A percentile compares a stretch with the other conserved stretches of the same genome.
Evolutionary conservation across 163 green algal genomes (phyloP).

Genomic region (Picocystis sp.): DNA sequence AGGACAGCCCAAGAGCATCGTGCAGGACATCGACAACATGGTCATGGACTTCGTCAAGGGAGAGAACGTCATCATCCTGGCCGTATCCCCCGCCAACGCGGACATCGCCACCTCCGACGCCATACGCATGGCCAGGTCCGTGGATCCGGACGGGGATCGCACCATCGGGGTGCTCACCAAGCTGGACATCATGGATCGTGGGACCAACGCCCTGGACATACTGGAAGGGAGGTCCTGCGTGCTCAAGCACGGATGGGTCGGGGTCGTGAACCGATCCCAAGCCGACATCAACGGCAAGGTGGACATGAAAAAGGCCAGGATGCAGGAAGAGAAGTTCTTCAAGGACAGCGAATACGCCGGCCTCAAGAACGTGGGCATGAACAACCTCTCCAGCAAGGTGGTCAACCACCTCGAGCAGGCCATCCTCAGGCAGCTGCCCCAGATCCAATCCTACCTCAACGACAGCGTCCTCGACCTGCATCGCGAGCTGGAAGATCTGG

Average conservation of each 20-base stretch:
- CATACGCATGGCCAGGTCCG: conserved; percentile 70
- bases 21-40: conserved; percentile 74
- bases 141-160: conserved; percentile 64
- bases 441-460: conserved; percentile 70
- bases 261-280: conserved; percentile 82
- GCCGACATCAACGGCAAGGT: conserved; percentile 69
- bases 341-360: conserved; percentile 26
- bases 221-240: conserved; percentile 48
- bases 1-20: conserved; percentile 73
- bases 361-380: conserved; percentile 56
- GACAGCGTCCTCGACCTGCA: conserved; percentile 43
- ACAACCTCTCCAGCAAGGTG: conserved; percentile 58
- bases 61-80: conserved; percentile 89
- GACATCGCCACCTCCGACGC: conserved; percentile 85
- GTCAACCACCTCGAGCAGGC: conserved; percentile 55
- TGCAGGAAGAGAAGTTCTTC: conserved; percentile 73
- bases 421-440: conserved; percentile 70
- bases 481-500: conserved; percentile 48
- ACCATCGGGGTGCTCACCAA: conserved; percentile 87
- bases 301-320: conserved; percentile 51
- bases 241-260: conserved; percentile 82
- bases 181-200: conserved; percentile 93
- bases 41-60: conserved; percentile 64
- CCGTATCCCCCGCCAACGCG: conserved; percentile 84
- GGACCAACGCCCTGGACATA: conserved; percentile 26